Evolutionary conservation across 345 rosid genomes (phyloP).

Genomic region (Eucalyptus rudis): DNA sequence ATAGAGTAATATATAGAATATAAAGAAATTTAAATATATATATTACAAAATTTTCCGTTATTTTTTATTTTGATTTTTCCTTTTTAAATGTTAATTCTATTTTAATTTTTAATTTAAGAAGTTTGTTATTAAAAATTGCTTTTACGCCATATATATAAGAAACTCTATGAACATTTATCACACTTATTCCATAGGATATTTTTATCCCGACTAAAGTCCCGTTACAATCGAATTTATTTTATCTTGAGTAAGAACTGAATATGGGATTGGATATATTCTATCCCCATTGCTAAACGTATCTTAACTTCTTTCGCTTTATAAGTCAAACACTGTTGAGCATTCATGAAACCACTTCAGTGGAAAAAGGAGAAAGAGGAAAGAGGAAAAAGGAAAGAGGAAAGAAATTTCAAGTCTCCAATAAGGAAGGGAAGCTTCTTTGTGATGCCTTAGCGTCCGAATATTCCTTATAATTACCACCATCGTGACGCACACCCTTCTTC

Average conservation of each 20-base stretch:
- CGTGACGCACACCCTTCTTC: background rate
- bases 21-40: too few species aligned
- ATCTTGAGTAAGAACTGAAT: background rate
- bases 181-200: too few species aligned
- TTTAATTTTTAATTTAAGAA: too few species aligned
- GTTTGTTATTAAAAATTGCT: too few species aligned
- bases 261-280: background rate
- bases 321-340: background rate
- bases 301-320: background rate
- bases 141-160: too few species aligned
- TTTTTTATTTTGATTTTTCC: too few species aligned
- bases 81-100: too few species aligned
- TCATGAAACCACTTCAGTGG: background rate
- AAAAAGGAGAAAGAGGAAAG: background rate
- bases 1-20: too few species aligned
- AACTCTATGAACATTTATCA: too few species aligned
- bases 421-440: background rate
- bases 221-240: fast-evolving
- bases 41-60: too few species aligned
- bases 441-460: background rate
- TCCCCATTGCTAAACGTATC: background rate
- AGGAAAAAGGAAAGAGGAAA: background rate
- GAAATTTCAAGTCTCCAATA: background rate
- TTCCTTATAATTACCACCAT: background rate
- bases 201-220: too few species aligned